These are phyloP conservation scores for Meyerozyma sp. DNA, from an alignment of 1,139 yeast genomes.

Conservation along the genomic window DNA sequence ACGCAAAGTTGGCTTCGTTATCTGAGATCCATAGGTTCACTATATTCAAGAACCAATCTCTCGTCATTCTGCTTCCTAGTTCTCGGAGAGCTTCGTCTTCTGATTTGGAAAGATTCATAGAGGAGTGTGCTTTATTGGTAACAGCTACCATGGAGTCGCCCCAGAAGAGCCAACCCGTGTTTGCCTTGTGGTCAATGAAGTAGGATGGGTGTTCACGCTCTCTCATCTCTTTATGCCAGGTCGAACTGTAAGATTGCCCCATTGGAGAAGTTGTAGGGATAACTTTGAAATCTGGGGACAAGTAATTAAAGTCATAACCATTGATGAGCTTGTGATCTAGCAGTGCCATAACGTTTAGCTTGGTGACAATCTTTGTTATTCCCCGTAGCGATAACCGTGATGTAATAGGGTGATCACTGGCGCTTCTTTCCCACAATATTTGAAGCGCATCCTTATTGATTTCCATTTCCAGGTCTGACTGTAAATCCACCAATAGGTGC, in stretches of 20 bases:
- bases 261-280: conserved; percentile 37
- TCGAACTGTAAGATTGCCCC: conserved; percentile 30
- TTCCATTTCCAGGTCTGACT: conserved; percentile 49
- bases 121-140: conserved; percentile 18
- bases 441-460: conserved; percentile 39
- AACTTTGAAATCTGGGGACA: conserved; percentile 31
- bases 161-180: conserved; percentile 80
- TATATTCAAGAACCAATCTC: conserved; percentile 55
- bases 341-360: conserved; percentile 48
- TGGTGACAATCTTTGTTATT: conserved; percentile 50
- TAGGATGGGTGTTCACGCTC: conserved; percentile 44
- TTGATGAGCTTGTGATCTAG: conserved; percentile 47
- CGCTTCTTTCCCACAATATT: conserved; percentile 48
- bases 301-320: conserved; percentile 37
- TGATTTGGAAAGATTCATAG: conserved; percentile 26
- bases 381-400: conserved; percentile 64
- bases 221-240: conserved; percentile 51
- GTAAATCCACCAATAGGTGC: conserved; percentile 49
- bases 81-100: conserved; percentile 37
- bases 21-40: conserved; percentile 57
- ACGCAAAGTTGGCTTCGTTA: conserved; percentile 56
- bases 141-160: conserved; percentile 51
- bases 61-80: conserved; percentile 44
- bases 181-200: conserved; percentile 52
- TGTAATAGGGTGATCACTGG: conserved; percentile 70